Percentiles rank a stretch among this genome's conserved stretches.
phyloP scores from a whole-genome alignment of 805 yeast species.

The Saturnispora gosingensis region DNA sequence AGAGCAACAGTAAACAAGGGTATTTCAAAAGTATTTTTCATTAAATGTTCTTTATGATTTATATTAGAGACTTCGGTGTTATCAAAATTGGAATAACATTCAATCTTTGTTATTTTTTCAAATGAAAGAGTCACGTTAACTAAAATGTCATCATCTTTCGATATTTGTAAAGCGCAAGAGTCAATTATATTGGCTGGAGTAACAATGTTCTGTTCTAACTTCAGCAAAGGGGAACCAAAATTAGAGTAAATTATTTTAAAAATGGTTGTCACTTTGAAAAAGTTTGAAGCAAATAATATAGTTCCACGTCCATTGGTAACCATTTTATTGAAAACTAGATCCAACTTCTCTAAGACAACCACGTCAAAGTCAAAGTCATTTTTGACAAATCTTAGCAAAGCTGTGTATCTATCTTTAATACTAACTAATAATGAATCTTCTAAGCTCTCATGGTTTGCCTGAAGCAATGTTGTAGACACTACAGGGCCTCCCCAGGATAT shows the following conservation, averaged over 20 bases:
- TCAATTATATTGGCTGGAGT: neutral
- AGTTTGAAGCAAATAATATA: neutral
- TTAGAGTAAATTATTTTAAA: neutral
- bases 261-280: neutral
- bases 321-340: neutral
- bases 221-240: conserved; percentile 1
- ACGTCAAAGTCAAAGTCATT: conserved; percentile 6
- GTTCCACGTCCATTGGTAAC: neutral
- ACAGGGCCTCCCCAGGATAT: conserved; percentile 17
- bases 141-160: neutral
- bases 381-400: conserved; percentile 14
- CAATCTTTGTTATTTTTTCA: conserved; percentile 4
- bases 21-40: conserved; percentile 19
- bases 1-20: conserved; percentile 24
- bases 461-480: conserved; percentile 19
- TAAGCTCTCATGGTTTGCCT: conserved; percentile 14
- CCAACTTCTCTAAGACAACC: conserved; percentile 1
- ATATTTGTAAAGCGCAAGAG: conserved; percentile 5
- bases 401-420: conserved; percentile 5
- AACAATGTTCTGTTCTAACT: neutral
- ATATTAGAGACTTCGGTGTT: neutral
- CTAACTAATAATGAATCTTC: conserved; percentile 22
- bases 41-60: neutral
- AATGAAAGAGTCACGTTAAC: conserved; percentile 1
- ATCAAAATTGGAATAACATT: conserved; percentile 3